Percentiles rank a stretch among this genome's conserved stretches.
These are phyloP conservation scores for Drosera capensis DNA, from an alignment of 148 eudicot species.

Conservation along the genomic window DNA sequence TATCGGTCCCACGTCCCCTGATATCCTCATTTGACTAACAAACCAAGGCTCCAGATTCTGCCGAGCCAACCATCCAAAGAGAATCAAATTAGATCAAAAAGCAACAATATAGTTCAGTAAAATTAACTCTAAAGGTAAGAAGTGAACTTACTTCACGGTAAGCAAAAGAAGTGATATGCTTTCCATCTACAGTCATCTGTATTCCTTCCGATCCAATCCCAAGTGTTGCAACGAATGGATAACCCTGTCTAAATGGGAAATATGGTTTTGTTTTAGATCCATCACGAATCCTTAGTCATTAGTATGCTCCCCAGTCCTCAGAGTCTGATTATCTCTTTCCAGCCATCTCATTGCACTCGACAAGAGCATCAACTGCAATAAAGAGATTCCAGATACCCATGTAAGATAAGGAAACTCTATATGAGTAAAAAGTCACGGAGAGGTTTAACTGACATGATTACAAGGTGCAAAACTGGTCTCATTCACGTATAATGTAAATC, in stretches of 20 bases:
- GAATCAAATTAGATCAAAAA: too few species aligned
- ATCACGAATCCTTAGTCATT: constrained; percentile 19
- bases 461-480: not conserved
- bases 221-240: constrained; percentile 64
- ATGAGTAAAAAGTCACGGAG: constrained; percentile 1
- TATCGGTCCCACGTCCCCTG: constrained; percentile 49
- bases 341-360: constrained; percentile 47
- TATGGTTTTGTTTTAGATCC: constrained; percentile 27
- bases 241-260: constrained; percentile 69
- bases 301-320: constrained; percentile 23
- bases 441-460: not conserved
- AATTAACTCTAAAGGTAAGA: too few species aligned
- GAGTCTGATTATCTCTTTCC: constrained; percentile 23
- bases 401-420: not conserved
- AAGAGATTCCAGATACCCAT: not conserved
- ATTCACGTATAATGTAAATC: too few species aligned
- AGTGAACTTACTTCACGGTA: constrained; percentile 40
- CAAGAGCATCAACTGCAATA: constrained; percentile 77
- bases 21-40: constrained; percentile 51
- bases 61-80: not conserved
- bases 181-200: constrained; percentile 91
- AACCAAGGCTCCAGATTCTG: constrained; percentile 97
- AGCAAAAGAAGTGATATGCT: constrained; percentile 82
- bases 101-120: too few species aligned
- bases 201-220: constrained; percentile 87